phyloP scores from a whole-genome alignment of 139 green algal genomes.

The Nannochloris sp. region DNA sequence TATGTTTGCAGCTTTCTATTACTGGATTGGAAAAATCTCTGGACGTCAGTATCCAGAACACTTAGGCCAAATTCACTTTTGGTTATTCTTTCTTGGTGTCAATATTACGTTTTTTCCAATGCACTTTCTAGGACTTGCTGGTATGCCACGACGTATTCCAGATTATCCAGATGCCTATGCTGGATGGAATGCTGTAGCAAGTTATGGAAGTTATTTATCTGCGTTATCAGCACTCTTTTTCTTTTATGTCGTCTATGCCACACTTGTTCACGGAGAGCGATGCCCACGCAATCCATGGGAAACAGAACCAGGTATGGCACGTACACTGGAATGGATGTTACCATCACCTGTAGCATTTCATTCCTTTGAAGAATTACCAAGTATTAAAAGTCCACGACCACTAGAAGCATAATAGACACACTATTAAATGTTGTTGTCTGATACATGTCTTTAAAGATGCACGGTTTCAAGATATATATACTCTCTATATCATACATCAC shows the following conservation, averaged over 20 bases:
- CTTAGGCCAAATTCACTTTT: slow-evolving; percentile 60
- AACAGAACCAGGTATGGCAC: slow-evolving; percentile 26
- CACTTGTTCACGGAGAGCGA: slow-evolving; percentile 37
- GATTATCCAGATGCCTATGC: slow-evolving; percentile 62
- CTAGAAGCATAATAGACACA: slow-evolving; percentile 1
- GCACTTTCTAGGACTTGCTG: slow-evolving; percentile 56
- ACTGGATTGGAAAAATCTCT: slow-evolving; percentile 60
- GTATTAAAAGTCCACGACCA: slow-evolving; percentile 29
- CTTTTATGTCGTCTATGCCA: slow-evolving; percentile 55
- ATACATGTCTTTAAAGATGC: too few relatives aligned
- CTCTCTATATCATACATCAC: not conserved
- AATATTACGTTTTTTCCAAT: slow-evolving; percentile 70
- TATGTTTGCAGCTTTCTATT: slow-evolving; percentile 63
- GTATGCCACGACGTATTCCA: slow-evolving; percentile 61
- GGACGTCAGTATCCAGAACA: slow-evolving; percentile 53
- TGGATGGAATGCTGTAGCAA: slow-evolving; percentile 53
- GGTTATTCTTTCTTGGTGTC: slow-evolving; percentile 58
- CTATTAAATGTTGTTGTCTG: too few relatives aligned
- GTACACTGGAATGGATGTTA: slow-evolving; percentile 57
- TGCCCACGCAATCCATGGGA: slow-evolving; percentile 49
- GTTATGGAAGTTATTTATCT: slow-evolving; percentile 61
- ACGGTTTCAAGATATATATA: not conserved
- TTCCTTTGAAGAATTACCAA: slow-evolving; percentile 53
- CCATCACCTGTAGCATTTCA: slow-evolving; percentile 47
- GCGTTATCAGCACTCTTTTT: slow-evolving; percentile 51